Evolutionary conservation across 345 rosid species (phyloP).

Genomic region (Eucalyptus marginata): DNA sequence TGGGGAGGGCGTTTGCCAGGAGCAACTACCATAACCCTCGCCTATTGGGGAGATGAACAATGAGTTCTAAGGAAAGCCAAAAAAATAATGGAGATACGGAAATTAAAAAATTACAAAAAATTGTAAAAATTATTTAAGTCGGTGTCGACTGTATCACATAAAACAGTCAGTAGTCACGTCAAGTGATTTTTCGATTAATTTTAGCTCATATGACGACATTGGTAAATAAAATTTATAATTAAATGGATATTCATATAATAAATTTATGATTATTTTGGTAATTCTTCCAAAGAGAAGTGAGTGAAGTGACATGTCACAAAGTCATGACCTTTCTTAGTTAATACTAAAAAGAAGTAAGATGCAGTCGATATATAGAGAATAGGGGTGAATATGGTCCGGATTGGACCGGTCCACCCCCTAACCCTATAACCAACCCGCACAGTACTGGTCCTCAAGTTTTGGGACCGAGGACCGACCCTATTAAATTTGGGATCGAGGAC

Average conservation of each 20-base stretch:
- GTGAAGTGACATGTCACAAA: not conserved
- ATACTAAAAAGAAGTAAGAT: not conserved
- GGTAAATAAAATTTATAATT: too few relatives aligned
- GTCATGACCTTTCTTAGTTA: not conserved
- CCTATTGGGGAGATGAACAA: not conserved
- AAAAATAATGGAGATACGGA: not conserved
- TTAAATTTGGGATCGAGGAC: too few relatives aligned
- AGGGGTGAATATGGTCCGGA: too few relatives aligned
- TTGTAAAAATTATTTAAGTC: fast-evolving
- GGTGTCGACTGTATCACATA: fast-evolving
- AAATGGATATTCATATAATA: not conserved
- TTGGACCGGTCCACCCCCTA: too few relatives aligned
- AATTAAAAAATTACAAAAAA: not conserved
- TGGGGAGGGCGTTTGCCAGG: not conserved
- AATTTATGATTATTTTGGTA: not conserved
- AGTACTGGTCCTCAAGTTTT: too few relatives aligned
- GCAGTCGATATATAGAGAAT: not conserved
- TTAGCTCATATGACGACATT: not conserved
- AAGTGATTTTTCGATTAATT: not conserved
- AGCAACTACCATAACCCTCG: not conserved
- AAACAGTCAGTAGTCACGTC: fast-evolving
- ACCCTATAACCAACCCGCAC: too few relatives aligned
- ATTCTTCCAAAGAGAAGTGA: not conserved
- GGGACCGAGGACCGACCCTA: too few relatives aligned
- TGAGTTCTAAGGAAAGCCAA: not conserved